Evolutionary conservation across 1,284 basidiomycete genomes (phyloP), one percentile per base, ranked within the genome.

Genomic region (Lentinula novae-zelandiae): DNA sequence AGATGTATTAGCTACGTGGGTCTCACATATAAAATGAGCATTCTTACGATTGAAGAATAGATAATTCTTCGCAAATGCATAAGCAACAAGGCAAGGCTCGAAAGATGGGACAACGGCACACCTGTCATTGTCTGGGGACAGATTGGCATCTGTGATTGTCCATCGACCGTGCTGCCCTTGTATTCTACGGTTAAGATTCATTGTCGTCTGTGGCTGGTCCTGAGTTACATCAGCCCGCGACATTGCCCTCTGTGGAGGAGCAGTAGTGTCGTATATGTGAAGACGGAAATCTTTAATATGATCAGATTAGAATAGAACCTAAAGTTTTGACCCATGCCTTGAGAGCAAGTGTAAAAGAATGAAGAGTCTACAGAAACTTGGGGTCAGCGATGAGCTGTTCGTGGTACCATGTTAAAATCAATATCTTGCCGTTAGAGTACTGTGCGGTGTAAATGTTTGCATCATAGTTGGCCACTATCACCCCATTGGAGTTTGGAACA

Each of bases 81-180:
- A 31, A 46, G 12, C 39, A 59, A 36, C 56, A 44, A 17, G 8
- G 27, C 56, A 10, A 48, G 31, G 36, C 12, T 7, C 15, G 54
- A 52, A 33, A 7, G 49, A 39, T 13, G 20, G 34, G 34, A 31
- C 38, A 40, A 56, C 46, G 27, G 61, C 70, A 63, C 67, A 87
- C 93, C 91, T 89, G 73, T 95, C 86, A 63, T 97, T 98, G 70
- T 96, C 89, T 3, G 91, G 91, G 63, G 92, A 94, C 9, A 97
- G 78, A 72, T 98, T 94, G 12, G 94, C 95, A 74, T 99, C 96
- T 2, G 95, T 96, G 60, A 97, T 90, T 0, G 95, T 96, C 95
- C 95, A 97, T 38, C 84, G 78, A 7, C 90, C 90, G 38, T 84
- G 78, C 57, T 82, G 76, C 0, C 93, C 95, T 69, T 86, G 81